Evolutionary conservation across 2,329 filamentous ascomycete genomes (phyloP).

Genomic region (Fusarium hostae): DNA sequence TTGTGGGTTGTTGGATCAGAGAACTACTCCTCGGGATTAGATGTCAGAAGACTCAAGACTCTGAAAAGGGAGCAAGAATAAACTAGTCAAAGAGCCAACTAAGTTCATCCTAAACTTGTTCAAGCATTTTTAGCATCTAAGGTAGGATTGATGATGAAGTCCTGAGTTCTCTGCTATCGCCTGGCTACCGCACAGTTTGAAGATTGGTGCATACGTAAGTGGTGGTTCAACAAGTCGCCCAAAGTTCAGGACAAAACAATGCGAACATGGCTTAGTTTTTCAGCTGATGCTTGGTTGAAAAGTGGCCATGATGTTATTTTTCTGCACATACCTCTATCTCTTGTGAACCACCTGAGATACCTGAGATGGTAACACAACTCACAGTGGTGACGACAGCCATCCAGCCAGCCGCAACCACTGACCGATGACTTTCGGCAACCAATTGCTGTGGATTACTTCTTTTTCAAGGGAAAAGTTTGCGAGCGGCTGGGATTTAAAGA

Average conservation of each 20-base stretch:
- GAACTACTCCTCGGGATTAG: background rate
- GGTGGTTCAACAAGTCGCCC: background rate
- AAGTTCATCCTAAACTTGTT: background rate
- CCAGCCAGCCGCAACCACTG: slow-evolving; percentile 10
- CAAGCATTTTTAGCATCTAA: background rate
- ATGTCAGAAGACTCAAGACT: background rate
- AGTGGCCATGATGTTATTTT: too few species aligned
- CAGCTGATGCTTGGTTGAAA: background rate
- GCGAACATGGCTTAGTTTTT: background rate
- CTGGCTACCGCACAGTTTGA: background rate
- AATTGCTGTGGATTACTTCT: background rate
- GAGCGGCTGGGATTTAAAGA: slow-evolving; percentile 23
- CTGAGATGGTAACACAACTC: background rate
- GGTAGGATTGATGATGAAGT: background rate
- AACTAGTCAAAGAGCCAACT: background rate
- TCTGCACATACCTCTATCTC: background rate
- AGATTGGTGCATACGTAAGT: background rate
- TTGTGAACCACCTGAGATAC: background rate
- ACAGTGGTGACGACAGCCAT: slow-evolving; percentile 18
- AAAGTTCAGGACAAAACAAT: background rate
- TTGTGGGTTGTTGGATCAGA: background rate
- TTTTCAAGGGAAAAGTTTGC: background rate
- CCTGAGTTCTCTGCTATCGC: background rate
- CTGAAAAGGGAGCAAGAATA: background rate
- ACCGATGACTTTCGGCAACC: background rate